Evolutionary conservation across 1,284 basidiomycete species (phyloP).

Genomic region (Pulveroboletus sp.): DNA sequence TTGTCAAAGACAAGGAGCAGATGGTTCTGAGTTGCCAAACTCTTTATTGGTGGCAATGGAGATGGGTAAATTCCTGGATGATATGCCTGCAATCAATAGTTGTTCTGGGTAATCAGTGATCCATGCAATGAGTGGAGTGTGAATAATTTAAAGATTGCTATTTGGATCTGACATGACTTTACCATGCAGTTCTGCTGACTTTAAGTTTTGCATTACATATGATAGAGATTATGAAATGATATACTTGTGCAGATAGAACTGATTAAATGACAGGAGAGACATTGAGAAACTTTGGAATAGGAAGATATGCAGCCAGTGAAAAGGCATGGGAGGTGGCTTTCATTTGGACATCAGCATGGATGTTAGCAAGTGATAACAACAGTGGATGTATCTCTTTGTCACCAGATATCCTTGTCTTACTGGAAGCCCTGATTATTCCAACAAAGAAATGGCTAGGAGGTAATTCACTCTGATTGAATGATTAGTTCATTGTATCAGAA

Average conservation of each 20-base stretch:
- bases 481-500: too few species aligned
- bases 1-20: background rate
- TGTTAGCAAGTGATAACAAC: conserved; percentile 12
- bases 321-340: conserved; percentile 12
- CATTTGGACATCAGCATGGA: conserved; percentile 7
- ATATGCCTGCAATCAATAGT: background rate
- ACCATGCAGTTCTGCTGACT: background rate
- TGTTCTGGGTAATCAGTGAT: background rate
- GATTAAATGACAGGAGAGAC: conserved; percentile 3
- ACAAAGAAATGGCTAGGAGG: too few species aligned
- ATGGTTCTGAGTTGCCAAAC: conserved; percentile 1
- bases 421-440: conserved; percentile 6
- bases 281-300: conserved; percentile 10
- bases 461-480: too few species aligned
- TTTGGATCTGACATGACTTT: background rate
- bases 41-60: background rate
- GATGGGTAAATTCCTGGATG: background rate
- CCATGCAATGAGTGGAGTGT: background rate
- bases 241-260: conserved; percentile 4
- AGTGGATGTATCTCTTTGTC: conserved; percentile 17
- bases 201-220: conserved; percentile 5
- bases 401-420: background rate
- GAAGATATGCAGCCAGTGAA: conserved; percentile 3
- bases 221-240: conserved; percentile 2
- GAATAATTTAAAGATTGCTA: background rate